Evolutionary conservation across 257 asterid genomes (phyloP).

Genomic region (Ehretia macrophylla): DNA sequence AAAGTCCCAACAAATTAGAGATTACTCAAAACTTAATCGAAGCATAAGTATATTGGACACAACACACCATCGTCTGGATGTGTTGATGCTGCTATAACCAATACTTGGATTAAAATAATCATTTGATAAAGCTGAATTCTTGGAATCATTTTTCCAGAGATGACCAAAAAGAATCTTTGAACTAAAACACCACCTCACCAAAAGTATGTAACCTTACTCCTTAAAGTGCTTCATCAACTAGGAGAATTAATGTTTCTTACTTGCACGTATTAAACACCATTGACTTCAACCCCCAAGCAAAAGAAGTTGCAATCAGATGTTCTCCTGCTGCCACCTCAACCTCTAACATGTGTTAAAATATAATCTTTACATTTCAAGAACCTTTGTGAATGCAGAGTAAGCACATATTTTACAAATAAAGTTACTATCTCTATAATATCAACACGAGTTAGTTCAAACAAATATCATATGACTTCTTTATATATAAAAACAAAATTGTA

Average conservation of each 20-base stretch:
- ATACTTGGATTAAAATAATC: constrained; percentile 29
- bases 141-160: constrained; percentile 11
- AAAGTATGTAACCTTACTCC: background rate
- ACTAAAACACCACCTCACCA: background rate
- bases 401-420: background rate
- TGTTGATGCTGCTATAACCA: constrained; percentile 38
- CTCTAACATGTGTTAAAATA: background rate
- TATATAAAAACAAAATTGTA: no score
- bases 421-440: no score
- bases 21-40: background rate
- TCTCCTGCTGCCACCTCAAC: background rate
- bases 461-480: no score
- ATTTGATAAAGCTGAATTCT: constrained; percentile 31
- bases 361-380: background rate
- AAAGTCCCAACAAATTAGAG: no score
- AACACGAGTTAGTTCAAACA: no score
- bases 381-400: background rate
- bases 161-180: background rate
- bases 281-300: no score
- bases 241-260: constrained; percentile 5
- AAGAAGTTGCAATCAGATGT: no score
- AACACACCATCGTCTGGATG: constrained; percentile 22
- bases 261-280: background rate
- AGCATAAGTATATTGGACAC: background rate
- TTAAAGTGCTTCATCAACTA: background rate